Evolutionary conservation across 192 early-diverging fungal species (phyloP), one percentile per base, ranked within the genome.

Genomic region (Backusella psychrophila): DNA sequence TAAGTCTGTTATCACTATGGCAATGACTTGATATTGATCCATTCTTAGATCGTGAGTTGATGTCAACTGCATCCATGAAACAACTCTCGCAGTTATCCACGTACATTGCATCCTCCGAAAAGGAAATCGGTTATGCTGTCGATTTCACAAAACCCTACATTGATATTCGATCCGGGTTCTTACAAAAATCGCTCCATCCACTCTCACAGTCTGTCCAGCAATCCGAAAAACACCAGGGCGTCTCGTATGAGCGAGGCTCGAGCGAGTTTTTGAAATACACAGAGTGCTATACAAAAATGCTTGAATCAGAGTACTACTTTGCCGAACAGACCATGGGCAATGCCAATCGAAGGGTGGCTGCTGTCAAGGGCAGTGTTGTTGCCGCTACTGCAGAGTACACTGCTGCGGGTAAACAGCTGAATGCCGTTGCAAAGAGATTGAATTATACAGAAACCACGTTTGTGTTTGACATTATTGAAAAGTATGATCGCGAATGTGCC

Each of bases 401-500:
- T 0, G 84, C 89, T 34, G 81, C 82, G 23, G 89, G 88, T 9
- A 87, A 88, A 53, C 63, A 78, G n/a, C 74, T 93, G 33, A 82
- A 90, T 76, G 78, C 76, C 11, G 72, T 86, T 6, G 87, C 88
- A 21, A 87, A 86, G 66, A 78, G 88, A 39, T 82, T 77, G 53
- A 76, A 88, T 56, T 74, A 86, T 63, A 83, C 79, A 12, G 92
- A 94, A 53, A 66, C 92, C 31, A 89, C 84, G 70, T 86, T 94
- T 81, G 77, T 94, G 17, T 87, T 94, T 77, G 92, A 94, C 80
- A 85, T 93, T 23, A 80, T 87, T 21, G 88, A 92, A 59, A 80
- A 82, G 21, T 82, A 77, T 77, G 74, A 84, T 72, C n/a, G 75
- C 26, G 63, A 82, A 59, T 80, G 53, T 76, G 29, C 23, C 0